Evolutionary conservation across 805 yeast species (phyloP), one percentile per base, ranked within the genome.

Genomic region (Nakazawaea molendinolei): DNA sequence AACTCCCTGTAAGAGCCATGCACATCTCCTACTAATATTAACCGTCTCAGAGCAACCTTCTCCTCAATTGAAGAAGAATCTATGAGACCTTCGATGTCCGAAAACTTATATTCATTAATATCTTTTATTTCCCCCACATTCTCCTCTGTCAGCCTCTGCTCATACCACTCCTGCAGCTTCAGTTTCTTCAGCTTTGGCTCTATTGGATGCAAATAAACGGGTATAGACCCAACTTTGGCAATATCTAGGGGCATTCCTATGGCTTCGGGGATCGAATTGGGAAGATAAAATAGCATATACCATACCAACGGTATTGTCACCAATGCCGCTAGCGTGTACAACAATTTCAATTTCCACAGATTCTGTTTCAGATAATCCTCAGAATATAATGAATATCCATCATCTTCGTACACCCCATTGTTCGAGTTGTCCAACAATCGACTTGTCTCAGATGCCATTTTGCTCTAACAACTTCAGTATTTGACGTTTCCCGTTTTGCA

Each of bases 21-120:
- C 16, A 89, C 74, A 54, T 89, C 97, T 4, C 97, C 97, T 18
- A 89, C 66, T 31, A 86, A 51, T 4, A 90, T 65, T 12, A 83
- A 50, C 41, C 95, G 63, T 27, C 65, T 65, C 8, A 51, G 56
- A n/a, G 36, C 30, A 10, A 8, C 16, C 15, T 22, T 13, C 23
- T 46, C 25, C 8, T 28, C 23, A 15, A 31, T 28, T 24, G 15
- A n/a, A 13, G 14, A 18, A 5, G 24, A 5, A n/a, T n/a, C n/a
- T n/a, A n/a, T n/a, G n/a, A n/a, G n/a, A n/a, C n/a, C n/a, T n/a
- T n/a, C n/a, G n/a, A n/a, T n/a, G n/a, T n/a, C n/a, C n/a, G n/a
- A n/a, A n/a, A n/a, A n/a, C n/a, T n/a, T n/a, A n/a, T n/a, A n/a
- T n/a, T n/a, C n/a, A n/a, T n/a, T n/a, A n/a, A n/a, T n/a, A n/a